Evolutionary conservation across 768 basidiomycete genomes (phyloP).

Genomic region (Mrakia gelida): DNA sequence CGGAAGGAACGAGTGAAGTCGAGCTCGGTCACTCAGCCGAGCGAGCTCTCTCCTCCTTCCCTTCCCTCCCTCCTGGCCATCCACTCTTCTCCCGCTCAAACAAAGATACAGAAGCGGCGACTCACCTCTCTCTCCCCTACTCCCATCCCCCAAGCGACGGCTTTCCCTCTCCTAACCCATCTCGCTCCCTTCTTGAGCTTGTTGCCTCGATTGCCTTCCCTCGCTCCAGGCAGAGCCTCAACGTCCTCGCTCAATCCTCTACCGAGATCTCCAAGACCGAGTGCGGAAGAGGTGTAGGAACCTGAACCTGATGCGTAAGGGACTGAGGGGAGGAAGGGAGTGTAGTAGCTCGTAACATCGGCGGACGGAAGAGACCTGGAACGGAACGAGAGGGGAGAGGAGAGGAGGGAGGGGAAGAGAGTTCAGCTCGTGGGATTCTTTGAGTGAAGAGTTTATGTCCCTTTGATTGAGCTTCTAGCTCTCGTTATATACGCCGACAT

Average conservation of each 20-base stretch:
- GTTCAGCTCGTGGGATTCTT: not conserved
- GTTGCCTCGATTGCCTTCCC: conserved; percentile 71
- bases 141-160: conserved; percentile 75
- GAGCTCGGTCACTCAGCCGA: not conserved
- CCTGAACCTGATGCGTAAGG: not conserved
- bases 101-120: not conserved
- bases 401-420: not conserved
- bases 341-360: conserved; percentile 25
- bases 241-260: not conserved
- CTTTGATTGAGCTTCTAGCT: too few relatives aligned
- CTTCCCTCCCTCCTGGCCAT: not conserved
- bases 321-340: conserved; percentile 20
- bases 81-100: too few relatives aligned
- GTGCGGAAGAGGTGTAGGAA: not conserved
- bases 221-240: conserved; percentile 15
- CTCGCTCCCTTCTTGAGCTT: conserved; percentile 70
- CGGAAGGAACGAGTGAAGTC: too few relatives aligned
- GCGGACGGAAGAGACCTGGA: conserved; percentile 24
- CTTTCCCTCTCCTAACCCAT: conserved; percentile 78
- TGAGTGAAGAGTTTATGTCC: not conserved
- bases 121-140: conserved; percentile 85
- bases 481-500: too few relatives aligned
- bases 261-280: not conserved
- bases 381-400: not conserved
- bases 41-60: not conserved